These are phyloP conservation scores for Calocera viscosa DNA, from an alignment of 768 basidiomycete genomes.

Conservation along the genomic window DNA sequence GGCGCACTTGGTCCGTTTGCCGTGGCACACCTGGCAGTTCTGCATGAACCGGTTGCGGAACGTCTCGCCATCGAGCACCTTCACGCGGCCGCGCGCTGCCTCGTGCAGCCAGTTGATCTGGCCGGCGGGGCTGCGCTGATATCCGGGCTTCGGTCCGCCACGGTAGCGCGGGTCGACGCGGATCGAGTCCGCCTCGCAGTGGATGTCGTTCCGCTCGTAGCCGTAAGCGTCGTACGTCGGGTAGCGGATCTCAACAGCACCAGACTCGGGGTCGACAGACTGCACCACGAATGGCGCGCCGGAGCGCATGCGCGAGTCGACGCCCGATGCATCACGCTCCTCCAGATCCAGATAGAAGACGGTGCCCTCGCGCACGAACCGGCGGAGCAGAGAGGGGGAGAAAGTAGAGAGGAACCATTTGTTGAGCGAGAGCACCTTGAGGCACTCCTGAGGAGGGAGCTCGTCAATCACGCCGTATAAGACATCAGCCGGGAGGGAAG, in stretches of 20 bases:
- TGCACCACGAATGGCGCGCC: conserved; percentile 1
- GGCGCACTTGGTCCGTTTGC: conserved; percentile 5
- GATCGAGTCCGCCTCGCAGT: neutral
- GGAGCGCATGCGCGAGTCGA: neutral
- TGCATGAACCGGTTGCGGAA: conserved; percentile 6
- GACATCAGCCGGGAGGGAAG: neutral
- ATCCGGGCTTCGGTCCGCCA: neutral
- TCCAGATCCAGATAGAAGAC: neutral
- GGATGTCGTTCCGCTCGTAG: conserved; percentile 6
- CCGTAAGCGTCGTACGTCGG: conserved; percentile 7
- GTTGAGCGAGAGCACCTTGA: neutral
- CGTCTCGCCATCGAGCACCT: conserved; percentile 3
- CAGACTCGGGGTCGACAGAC: neutral
- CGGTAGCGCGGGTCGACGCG: neutral
- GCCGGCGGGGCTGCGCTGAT: conserved; percentile 4
- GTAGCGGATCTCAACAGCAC: neutral
- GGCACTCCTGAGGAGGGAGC: conserved; percentile 4
- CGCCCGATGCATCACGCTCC: neutral
- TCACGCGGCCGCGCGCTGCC: neutral
- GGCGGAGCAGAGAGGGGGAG: conserved; percentile 5
- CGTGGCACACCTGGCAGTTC: conserved; percentile 6
- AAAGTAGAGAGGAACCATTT: conserved; percentile 8
- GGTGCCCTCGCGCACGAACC: conserved; percentile 4
- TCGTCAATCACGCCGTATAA: neutral
- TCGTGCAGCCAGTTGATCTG: conserved; percentile 5